A percentile compares a stretch with the other conserved stretches of the same genome.
Evolutionary conservation across 768 basidiomycete species (phyloP).

Genomic region (Boletus bicolor): DNA sequence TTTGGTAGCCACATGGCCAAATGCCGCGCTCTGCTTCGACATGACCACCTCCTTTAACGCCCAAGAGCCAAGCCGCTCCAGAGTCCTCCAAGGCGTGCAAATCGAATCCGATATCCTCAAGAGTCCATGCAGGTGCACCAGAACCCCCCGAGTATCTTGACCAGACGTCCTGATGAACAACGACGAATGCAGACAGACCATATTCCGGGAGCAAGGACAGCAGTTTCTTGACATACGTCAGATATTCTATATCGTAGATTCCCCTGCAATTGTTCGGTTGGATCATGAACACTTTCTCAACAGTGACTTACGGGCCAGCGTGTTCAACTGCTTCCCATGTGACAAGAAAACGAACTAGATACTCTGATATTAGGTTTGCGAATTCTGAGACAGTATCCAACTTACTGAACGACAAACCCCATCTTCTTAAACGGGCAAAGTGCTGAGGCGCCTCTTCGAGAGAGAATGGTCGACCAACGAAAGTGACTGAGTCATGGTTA

Average conservation of each 20-base stretch:
- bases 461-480: conserved; percentile 90
- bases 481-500: conserved; percentile 64
- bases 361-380: neutral
- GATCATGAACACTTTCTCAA: neutral
- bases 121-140: conserved; percentile 95
- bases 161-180: conserved; percentile 94
- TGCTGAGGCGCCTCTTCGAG: conserved; percentile 85
- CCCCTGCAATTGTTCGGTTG: conserved; percentile 47
- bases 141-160: conserved; percentile 93
- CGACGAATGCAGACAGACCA: conserved; percentile 70
- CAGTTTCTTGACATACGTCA: conserved; percentile 71
- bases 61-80: conserved; percentile 84
- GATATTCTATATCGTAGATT: conserved; percentile 78
- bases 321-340: conserved; percentile 99
- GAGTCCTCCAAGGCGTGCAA: conserved; percentile 73
- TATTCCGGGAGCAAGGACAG: conserved; percentile 69
- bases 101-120: conserved; percentile 84
- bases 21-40: conserved; percentile 75
- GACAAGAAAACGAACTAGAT: conserved; percentile 80
- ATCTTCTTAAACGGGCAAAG: conserved; percentile 72
- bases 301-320: conserved; percentile 71
- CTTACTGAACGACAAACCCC: conserved; percentile 86
- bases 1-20: conserved; percentile 94
- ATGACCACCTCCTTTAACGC: conserved; percentile 74
- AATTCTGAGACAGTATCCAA: conserved; percentile 6